Conservation (phyloP, 768 basidiomycete species). For the Chiua virens region DNA sequence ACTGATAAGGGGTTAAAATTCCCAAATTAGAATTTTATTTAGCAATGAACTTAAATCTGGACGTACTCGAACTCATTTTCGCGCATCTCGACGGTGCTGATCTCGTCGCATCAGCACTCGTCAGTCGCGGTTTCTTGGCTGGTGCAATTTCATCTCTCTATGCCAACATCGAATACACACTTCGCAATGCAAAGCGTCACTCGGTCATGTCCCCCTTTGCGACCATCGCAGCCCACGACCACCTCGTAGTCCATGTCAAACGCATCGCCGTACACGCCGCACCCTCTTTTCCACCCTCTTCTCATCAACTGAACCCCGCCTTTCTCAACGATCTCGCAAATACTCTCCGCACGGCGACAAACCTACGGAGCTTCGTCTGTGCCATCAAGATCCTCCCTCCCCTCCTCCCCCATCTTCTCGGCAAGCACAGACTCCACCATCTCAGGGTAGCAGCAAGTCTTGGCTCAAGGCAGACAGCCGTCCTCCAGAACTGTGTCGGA, state of each 20-base stretch:
- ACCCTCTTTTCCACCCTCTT: constrained; percentile 37
- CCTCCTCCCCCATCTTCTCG: constrained; percentile 47
- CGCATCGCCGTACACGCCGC: constrained; percentile 55
- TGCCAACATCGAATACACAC: constrained; percentile 51
- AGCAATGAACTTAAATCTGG: constrained; percentile 62
- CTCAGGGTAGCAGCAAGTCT: constrained; percentile 55
- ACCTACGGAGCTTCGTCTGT: constrained; percentile 59
- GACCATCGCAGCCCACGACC: constrained; percentile 49
- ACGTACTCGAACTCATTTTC: constrained; percentile 73
- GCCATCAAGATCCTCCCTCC: constrained; percentile 45
- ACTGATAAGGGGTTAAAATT: too few relatives aligned
- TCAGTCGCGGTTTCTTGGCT: constrained; percentile 63
- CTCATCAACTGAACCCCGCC: constrained; percentile 33
- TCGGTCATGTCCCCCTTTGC: constrained; percentile 62
- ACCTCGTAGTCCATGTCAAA: constrained; percentile 58
- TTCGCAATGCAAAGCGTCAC: constrained; percentile 52
- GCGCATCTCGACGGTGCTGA: constrained; percentile 49
- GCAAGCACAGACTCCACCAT: constrained; percentile 44
- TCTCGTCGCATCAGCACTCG: constrained; percentile 59
- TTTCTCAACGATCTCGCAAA: constrained; percentile 56
- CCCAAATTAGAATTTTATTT: constrained; percentile 9
- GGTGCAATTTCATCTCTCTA: constrained; percentile 67
- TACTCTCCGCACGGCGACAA: constrained; percentile 49
- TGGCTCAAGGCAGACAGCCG: constrained; percentile 47
- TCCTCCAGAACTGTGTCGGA: constrained; percentile 39